Conservation (phyloP, 2,329 filamentous ascomycete species). For the Neopestalotiopsis sp. region DNA sequence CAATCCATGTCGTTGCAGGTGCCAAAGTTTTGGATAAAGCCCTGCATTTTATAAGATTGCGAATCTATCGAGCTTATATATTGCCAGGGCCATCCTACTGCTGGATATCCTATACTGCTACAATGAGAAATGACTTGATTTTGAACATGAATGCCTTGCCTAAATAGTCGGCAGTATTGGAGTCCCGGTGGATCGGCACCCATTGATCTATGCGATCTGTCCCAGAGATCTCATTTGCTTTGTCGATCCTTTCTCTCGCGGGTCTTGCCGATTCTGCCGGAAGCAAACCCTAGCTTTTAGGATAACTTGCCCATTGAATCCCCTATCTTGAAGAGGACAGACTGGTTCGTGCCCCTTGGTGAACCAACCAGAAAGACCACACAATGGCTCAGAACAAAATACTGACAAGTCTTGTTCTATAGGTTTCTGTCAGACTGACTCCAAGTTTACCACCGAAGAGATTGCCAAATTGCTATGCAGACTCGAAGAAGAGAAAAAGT, state of each 20-base stretch:
- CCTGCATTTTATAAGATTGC: not conserved
- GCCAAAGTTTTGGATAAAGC: not conserved
- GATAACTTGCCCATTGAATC: not conserved
- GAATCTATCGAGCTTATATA: not conserved
- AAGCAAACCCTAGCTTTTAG: not conserved
- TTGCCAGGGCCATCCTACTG: not conserved
- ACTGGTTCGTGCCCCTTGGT: no score
- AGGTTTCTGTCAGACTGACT: no score
- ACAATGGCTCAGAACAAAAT: no score
- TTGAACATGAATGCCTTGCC: not conserved
- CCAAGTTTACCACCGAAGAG: no score
- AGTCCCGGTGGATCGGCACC: not conserved
- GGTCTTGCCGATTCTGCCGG: not conserved
- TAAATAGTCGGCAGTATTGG: not conserved
- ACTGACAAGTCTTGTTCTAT: no score
- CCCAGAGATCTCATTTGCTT: conserved; percentile 1
- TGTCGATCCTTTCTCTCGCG: not conserved
- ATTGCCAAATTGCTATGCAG: no score
- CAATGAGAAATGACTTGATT: not conserved
- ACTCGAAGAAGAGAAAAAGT: no score
- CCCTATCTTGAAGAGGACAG: not conserved
- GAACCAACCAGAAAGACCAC: no score
- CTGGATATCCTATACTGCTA: not conserved
- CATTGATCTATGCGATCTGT: not conserved
- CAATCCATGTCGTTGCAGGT: not conserved